Evolutionary conservation across 441 rosid species (phyloP), one percentile per base, ranked within the genome.

Genomic region (Pelargonium fulgidum): DNA sequence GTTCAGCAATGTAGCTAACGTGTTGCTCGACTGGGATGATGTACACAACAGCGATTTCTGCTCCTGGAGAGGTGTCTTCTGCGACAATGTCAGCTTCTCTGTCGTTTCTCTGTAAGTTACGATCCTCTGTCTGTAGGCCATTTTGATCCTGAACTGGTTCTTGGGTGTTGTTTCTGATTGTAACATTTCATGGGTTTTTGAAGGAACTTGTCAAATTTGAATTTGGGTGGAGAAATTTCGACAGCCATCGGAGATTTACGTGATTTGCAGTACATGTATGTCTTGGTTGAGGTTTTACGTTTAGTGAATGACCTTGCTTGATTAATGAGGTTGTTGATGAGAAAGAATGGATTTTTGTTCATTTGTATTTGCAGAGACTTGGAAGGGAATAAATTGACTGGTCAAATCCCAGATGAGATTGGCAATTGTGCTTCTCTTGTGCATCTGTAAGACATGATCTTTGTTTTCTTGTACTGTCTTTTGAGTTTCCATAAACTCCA

Each of bases 401-500:
- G 98, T 22, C 99, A 90, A 77, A 89, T 94, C 29, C 98, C 99
- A 0, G 97, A 87, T 70, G 99, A 92, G 84, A 85, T 90, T 59
- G 99, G 99, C 65, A 84, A 90, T 78, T 94, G 97, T 70, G 84
- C 79, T 64, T 73, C 83, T 42, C 93, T 94, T 29, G 70, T 62
- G 61, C 78, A 85, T 65, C 70, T 92, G 99, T 94, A 83, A 72
- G 61, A 22, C 56, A 12, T 0, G 13, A 3, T 4, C 56, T 12
- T 48, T 12, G 4, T 3, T 12, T 48, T 48, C n/a, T 12, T 48
- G 2, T 12, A 13, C n/a, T 48, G 13, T 48, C 33, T 26, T 11
- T 48, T 39, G 14, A 0, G 22, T 19, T 4, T 16, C 0, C 50
- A 64, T 9, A 3, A 26, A 26, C 33, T 26, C 33, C 11, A 11